These are phyloP conservation scores for Microcera coccophila DNA, from an alignment of 2,329 filamentous ascomycete genomes.

Conservation along the genomic window DNA sequence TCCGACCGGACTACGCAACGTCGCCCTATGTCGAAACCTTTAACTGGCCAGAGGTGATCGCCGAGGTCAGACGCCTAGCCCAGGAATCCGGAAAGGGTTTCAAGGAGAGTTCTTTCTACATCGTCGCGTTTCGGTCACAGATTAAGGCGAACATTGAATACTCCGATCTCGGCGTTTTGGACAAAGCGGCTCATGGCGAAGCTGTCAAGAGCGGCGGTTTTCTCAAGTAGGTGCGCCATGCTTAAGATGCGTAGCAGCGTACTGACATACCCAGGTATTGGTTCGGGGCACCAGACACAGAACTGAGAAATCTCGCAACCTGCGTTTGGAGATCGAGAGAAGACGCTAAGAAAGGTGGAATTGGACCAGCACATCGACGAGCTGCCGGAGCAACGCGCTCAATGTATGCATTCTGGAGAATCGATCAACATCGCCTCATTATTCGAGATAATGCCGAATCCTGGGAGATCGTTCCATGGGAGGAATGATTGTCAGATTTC, in stretches of 20 bases:
- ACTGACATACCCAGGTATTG: constrained; percentile 61
- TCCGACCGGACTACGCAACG: constrained; percentile 70
- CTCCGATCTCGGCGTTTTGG: constrained; percentile 65
- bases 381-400: constrained; percentile 62
- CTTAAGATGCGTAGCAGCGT: background rate
- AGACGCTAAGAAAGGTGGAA: constrained; percentile 57
- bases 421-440: constrained; percentile 66
- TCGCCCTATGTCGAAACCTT: constrained; percentile 69
- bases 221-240: constrained; percentile 57
- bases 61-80: constrained; percentile 52
- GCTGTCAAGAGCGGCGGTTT: constrained; percentile 76
- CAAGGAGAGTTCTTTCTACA: constrained; percentile 67
- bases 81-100: constrained; percentile 47
- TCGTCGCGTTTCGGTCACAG: constrained; percentile 77
- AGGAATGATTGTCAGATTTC: constrained; percentile 23
- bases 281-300: constrained; percentile 71
- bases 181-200: constrained; percentile 75
- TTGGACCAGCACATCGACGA: constrained; percentile 58
- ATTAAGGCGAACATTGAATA: constrained; percentile 65
- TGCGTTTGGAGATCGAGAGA: constrained; percentile 62
- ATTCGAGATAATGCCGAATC: constrained; percentile 60
- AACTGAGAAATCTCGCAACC: constrained; percentile 77
- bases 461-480: constrained; percentile 63
- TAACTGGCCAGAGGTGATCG: constrained; percentile 68
- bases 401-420: constrained; percentile 63